Evolutionary conservation across 164 flowering plant species (phyloP).

Genomic region (Nymphaea colorata): DNA sequence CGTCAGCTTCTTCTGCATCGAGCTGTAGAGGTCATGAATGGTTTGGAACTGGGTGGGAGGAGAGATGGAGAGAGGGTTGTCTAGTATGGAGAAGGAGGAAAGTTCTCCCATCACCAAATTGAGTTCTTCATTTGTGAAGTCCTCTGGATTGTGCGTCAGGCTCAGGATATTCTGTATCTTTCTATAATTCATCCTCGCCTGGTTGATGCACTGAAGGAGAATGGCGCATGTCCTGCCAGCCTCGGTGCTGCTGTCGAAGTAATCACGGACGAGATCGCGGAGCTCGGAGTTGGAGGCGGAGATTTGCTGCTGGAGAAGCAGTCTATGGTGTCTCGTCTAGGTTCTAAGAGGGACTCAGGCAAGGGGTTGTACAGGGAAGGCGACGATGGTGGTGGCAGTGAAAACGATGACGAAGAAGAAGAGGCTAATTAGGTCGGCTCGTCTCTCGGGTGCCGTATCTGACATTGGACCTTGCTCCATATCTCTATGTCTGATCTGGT

Average conservation of each 20-base stretch:
- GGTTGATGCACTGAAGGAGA: slow-evolving; percentile 39
- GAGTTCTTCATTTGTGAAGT: slow-evolving; percentile 13
- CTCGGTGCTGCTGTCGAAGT: slow-evolving; percentile 46
- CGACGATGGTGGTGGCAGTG: neutral
- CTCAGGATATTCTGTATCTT: slow-evolving; percentile 29
- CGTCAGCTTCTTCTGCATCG: slow-evolving; percentile 25
- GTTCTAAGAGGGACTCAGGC: slow-evolving; percentile 41
- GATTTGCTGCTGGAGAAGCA: slow-evolving; percentile 13
- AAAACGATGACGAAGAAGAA: slow-evolving; percentile 9
- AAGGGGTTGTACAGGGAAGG: slow-evolving; percentile 9
- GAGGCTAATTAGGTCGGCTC: slow-evolving; percentile 3
- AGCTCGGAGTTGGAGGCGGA: slow-evolving; percentile 10
- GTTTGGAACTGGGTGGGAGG: slow-evolving; percentile 17
- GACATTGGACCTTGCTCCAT: slow-evolving; percentile 40
- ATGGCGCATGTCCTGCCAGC: slow-evolving; percentile 40
- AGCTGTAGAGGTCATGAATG: slow-evolving; percentile 22
- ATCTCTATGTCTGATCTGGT: slow-evolving; percentile 65
- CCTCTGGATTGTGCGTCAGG: slow-evolving; percentile 7
- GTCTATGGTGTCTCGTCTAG: slow-evolving; percentile 34
- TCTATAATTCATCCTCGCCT: slow-evolving; percentile 29
- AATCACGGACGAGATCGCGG: slow-evolving; percentile 36
- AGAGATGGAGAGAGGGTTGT: slow-evolving; percentile 38
- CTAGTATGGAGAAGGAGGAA: slow-evolving; percentile 22
- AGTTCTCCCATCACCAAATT: slow-evolving; percentile 23
- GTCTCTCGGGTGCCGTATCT: slow-evolving; percentile 8